Base-by-base conservation (phyloP, 139 green algal genomes). In the Medakamo hakoo region DNA sequence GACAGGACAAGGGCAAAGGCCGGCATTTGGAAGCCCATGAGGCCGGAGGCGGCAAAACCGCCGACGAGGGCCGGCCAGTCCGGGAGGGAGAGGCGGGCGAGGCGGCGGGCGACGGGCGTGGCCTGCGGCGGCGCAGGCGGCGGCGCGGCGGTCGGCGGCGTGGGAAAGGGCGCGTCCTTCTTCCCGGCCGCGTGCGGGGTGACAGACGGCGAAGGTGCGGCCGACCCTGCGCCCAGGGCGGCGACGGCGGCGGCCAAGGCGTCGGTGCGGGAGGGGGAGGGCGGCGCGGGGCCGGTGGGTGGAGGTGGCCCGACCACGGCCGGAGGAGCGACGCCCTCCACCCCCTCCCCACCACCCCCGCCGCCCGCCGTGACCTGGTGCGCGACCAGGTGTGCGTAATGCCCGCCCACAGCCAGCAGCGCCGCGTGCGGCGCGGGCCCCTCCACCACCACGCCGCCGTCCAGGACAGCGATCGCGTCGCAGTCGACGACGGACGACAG, bases 1-100 rank as follows among this genome's bases (percentile, higher is more conserved):
- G 59, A 72, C 23, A 88, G 68, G 16, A 76, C 63, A 18, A 92
- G 74, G 2, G 77, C 68, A 56, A 92, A 90, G 27, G 60, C 73
- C 0, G 86, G 86, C 79, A 82, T 84, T 40, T 86, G 64, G 16
- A 66, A 49, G 19, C 86, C 86, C 27, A 80, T 63, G 0, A 64
- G 72, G 2, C 55, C 65, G 0, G 72, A 80, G 0, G 73, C 75
- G 0, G 78, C 0, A 55, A 67, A 60, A 55, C 86, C 84, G 0
- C 80, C 2, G 0, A 83, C 4, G 0, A 60, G 64, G 4, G 64
- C 78, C 0, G 49, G 59, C 70, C 71, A 70, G 71, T 91, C 80
- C 18, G 76, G 73, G 40, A 49, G 55, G 64, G 88, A 89, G 28
- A 86, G 73, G 19, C 28, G 20, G 49, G 75, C 18, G 57, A 88